Evolutionary conservation across 2,329 filamentous ascomycete genomes (phyloP), one percentile per base, ranked within the genome.

Genomic region (Orbilia brochopaga): DNA sequence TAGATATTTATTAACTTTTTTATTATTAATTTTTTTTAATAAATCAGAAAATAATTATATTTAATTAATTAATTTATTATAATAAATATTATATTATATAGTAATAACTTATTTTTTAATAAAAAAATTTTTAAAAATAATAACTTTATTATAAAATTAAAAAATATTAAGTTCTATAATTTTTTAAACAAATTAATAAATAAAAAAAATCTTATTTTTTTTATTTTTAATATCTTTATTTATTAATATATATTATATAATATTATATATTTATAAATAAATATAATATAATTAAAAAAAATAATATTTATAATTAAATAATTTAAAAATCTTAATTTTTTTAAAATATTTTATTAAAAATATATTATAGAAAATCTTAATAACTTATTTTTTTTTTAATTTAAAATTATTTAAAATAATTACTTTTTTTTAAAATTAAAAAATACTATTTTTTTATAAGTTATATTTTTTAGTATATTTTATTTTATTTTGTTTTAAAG

Each of bases 241-340:
- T 54, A 27, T 13, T 54, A 17, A 23, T 54, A 27, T 27, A 54
- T 54, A 54, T 54, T 54, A 54, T 13, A 27, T 19, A 19, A 54
- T 54, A 54, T 54, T 54, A 54, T 27, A 27, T 19, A 19, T 27
- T 21, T 4, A 54, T 19, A 27, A 27, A 54, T 54, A 17, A 54
- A 17, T 27, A 23, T 54, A 19, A 21, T 30, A 27, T 27, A 27
- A 13, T 21, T 30, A 54, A 17, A 21, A n/a, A 17, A 23, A 19
- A 54, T 30, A 27, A 21, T 27, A 54, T 6, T 27, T 27, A 17
- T 54, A 23, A 27, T 23, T 54, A 17, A 54, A 27, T 21, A 30
- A 54, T 27, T 23, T 17, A 27, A 54, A 54, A 17, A 27, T 30
- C 23, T 54, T 30, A 30, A 54, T 54, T 8, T 32, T 32, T 32